Conservation (phyloP, 164 flowering plant species). For the Vitis rotundifolia region DNA sequence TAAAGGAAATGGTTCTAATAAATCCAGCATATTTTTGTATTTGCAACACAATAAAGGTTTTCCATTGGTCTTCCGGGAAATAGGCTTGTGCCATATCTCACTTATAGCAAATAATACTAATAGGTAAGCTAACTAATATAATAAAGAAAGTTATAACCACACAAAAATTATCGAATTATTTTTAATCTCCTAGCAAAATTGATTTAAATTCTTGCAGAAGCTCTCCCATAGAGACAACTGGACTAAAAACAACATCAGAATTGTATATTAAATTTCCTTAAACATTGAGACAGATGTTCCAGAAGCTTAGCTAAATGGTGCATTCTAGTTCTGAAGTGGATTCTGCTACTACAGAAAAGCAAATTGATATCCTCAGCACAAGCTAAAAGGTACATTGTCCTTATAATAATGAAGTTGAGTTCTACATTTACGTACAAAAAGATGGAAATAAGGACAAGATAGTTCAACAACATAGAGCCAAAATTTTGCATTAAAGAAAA, state of each 20-base stretch:
- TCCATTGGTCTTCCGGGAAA: no score
- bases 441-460: not conserved
- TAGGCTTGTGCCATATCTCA: no score
- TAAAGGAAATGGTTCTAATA: no score
- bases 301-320: not conserved
- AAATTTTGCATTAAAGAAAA: not conserved
- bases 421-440: not conserved
- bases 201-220: not conserved
- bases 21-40: no score
- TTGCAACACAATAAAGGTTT: no score
- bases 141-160: not conserved
- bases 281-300: not conserved
- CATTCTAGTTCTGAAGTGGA: not conserved
- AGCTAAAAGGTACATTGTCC: no score
- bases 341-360: not conserved
- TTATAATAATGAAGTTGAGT: not conserved
- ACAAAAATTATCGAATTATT: not conserved
- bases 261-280: not conserved
- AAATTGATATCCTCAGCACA: not conserved
- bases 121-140: no score
- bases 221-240: not conserved
- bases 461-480: not conserved
- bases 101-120: no score
- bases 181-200: not conserved
- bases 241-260: not conserved